Base-by-base conservation (phyloP, 1,139 yeast genomes). In the Pichia sp. region DNA sequence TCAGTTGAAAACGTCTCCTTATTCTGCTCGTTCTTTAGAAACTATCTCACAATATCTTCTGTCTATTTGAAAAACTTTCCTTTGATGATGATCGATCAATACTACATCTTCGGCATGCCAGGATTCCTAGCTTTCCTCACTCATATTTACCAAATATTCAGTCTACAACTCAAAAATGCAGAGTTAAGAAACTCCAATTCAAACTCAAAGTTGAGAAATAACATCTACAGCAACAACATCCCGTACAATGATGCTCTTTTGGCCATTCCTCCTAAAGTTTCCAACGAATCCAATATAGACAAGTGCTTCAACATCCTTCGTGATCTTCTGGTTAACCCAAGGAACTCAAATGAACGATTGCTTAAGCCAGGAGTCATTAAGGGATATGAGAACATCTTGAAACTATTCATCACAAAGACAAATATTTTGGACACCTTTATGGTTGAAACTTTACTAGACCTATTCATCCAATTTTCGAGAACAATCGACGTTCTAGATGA, bases 21-120 rank as follows among this genome's bases (percentile, higher is more conserved):
- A 1, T 87, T 89, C 68, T 79, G 80, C 59, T 84, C 95, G 1
- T 89, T 89, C 63, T 72, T 87, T 55, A 83, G 89, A 64, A 95
- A 89, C 67, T 86, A 85, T 64, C 70, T 70, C 7, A 52, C 57
- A 1, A 29, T 61, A 8, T 47, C 59, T 6, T 63, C 70, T 2
- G 51, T 53, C 36, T 59, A 61, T 50, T 38, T 66, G 42, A 60
- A 54, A 47, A 50, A 51, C 41, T 53, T 58, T 3, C 57, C 64
- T 1, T 31, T 36, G 7, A 19, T 57, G 10, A 53, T 56, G 56
- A 52, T 54, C 6, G 53, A 57, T 47, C 56, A 61, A 40, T 49
- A 60, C 31, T 54, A 59, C 19, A 50, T 57, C 16, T 64, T 54
- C 45, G 62, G 60, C 13, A 44, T 66, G n/a, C 78, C 78, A 0